Evolutionary conservation across 164 flowering plant genomes (phyloP).

Genomic region (Tetracentron sinense): DNA sequence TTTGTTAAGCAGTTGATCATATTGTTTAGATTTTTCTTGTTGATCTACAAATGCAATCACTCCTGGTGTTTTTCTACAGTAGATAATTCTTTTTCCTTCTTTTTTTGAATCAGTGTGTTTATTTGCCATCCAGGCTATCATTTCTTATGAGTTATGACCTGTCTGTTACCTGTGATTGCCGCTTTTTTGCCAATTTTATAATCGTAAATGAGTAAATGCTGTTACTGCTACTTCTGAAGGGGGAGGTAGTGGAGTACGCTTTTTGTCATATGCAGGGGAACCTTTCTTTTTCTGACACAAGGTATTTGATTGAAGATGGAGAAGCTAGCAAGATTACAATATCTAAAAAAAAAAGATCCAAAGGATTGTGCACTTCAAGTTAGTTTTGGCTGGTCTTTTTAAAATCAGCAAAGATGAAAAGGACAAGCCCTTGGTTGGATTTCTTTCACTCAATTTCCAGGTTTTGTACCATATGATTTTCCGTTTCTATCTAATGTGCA

Average conservation of each 20-base stretch:
- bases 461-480: constrained; percentile 28
- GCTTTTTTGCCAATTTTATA: not conserved
- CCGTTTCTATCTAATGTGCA: not conserved
- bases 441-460: constrained; percentile 95
- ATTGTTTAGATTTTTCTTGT: no score
- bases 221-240: not conserved
- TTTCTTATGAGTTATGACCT: no score
- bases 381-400: constrained; percentile 89
- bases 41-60: no score
- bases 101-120: no score
- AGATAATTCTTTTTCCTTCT: no score
- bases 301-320: constrained; percentile 62
- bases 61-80: no score
- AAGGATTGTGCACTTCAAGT: constrained; percentile 89
- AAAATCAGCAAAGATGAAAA: constrained; percentile 93
- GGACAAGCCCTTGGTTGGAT: constrained; percentile 91
- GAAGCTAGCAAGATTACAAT: constrained; percentile 84
- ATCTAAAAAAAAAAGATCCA: constrained; percentile 83
- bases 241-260: not conserved
- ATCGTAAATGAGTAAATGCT: not conserved
- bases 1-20: no score
- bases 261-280: not conserved
- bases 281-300: constrained; percentile 13
- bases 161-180: no score
- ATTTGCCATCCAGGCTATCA: no score